phyloP scores from a whole-genome alignment of 208 protist species.

The Balamuthia mandrillaris region DNA sequence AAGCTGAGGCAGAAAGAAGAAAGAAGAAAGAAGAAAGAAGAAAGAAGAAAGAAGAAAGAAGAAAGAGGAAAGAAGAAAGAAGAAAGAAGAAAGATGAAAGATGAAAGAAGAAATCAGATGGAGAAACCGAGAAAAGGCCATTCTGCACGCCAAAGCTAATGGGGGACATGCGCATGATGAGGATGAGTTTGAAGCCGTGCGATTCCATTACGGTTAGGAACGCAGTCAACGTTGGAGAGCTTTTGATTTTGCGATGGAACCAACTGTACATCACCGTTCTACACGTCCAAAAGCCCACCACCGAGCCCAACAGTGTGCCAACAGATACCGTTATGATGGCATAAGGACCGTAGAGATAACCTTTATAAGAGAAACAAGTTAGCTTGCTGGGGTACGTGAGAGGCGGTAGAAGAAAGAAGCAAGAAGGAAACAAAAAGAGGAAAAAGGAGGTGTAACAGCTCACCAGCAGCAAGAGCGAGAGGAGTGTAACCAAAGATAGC shows the following conservation, averaged over 20 bases:
- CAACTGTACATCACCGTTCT: not conserved
- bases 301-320: not conserved
- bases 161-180: constrained; percentile 20
- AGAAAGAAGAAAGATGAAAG: too few species aligned
- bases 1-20: too few species aligned
- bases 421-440: not conserved
- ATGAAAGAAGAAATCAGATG: too few species aligned
- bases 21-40: too few species aligned
- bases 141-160: constrained; percentile 14
- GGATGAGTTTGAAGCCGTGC: constrained; percentile 4
- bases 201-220: constrained; percentile 4
- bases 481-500: constrained; percentile 4
- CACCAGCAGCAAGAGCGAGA: not conserved
- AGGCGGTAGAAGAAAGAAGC: not conserved
- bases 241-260: constrained; percentile 29
- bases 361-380: too few species aligned
- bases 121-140: not conserved
- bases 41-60: too few species aligned
- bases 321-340: not conserved
- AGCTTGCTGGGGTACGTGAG: too few species aligned
- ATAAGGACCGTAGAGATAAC: too few species aligned
- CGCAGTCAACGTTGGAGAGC: not conserved
- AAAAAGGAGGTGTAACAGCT: not conserved
- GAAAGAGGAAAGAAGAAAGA: too few species aligned
- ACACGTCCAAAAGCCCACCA: constrained; percentile 13